Conservation (phyloP, 306 rosid genomes). For the Phaseolus lunatus region DNA sequence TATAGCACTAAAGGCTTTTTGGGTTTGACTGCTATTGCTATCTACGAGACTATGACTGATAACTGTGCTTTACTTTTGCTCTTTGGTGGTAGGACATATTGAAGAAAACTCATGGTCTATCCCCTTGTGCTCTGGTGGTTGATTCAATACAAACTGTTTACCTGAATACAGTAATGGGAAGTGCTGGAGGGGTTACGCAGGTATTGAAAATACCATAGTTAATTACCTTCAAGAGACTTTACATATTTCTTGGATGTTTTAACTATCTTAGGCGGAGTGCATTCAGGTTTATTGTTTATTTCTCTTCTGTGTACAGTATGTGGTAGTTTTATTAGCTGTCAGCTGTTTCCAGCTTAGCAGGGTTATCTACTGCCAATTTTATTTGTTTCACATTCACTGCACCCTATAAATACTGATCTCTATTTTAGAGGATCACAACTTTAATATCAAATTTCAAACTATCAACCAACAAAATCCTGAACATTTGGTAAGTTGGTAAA, state of each 20-base stretch:
- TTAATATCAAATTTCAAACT: not conserved
- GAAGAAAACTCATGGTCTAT: conserved; percentile 63
- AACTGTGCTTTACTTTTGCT: not conserved
- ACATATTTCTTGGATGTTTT: conserved; percentile 33
- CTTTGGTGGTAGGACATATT: conserved; percentile 74
- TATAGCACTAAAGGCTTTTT: not conserved
- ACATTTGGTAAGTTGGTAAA: too few species aligned
- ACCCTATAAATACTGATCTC: not conserved
- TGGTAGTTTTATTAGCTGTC: not conserved
- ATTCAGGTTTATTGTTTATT: not conserved
- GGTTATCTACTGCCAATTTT: not conserved
- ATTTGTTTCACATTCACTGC: not conserved
- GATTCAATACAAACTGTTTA: conserved; percentile 96
- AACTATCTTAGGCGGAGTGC: not conserved
- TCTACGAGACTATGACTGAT: not conserved
- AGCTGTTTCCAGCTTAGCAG: not conserved
- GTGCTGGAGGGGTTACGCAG: conserved; percentile 81
- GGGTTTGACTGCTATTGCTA: not conserved
- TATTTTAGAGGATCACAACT: not conserved
- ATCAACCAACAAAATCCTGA: not conserved
- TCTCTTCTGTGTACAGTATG: not conserved
- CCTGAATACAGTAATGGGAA: conserved; percentile 72
- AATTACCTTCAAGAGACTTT: conserved; percentile 6
- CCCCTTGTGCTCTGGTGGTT: conserved; percentile 75
- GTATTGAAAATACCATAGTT: conserved; percentile 48